These are phyloP conservation scores for Cinnamomum micranthum DNA, from an alignment of 164 flowering plant species.

Conservation along the genomic window DNA sequence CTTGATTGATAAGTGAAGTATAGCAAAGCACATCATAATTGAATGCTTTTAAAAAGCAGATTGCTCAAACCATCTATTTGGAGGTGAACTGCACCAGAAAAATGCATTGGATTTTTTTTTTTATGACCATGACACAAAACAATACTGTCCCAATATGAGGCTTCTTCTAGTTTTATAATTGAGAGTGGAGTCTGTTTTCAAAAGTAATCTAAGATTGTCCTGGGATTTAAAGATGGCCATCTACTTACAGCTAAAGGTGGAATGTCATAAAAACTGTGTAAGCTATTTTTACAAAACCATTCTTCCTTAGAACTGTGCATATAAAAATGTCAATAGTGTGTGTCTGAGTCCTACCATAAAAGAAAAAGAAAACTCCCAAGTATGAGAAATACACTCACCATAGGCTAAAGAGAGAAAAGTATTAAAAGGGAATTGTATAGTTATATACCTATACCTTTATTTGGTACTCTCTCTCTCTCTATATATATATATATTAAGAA, in stretches of 20 bases:
- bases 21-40: neutral
- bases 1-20: neutral
- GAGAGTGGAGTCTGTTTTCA: neutral
- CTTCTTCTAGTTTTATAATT: neutral
- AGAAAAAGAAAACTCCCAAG: too few relatives aligned
- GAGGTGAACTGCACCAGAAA: neutral
- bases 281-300: neutral
- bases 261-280: neutral
- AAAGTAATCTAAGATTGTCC: neutral
- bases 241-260: neutral
- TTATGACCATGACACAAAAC: conserved; percentile 10
- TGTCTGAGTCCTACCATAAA: too few relatives aligned
- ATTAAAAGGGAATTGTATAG: too few relatives aligned
- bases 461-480: too few relatives aligned
- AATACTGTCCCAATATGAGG: neutral
- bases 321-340: too few relatives aligned
- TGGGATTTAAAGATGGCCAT: neutral
- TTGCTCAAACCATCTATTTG: neutral
- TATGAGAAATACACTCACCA: too few relatives aligned
- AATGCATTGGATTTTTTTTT: neutral
- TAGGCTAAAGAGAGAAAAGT: too few relatives aligned
- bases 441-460: too few relatives aligned
- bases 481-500: too few relatives aligned
- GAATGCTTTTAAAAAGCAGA: neutral
- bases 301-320: too few relatives aligned